Base-by-base conservation (phyloP, 345 rosid genomes). In the Gossypium longicalyx region DNA sequence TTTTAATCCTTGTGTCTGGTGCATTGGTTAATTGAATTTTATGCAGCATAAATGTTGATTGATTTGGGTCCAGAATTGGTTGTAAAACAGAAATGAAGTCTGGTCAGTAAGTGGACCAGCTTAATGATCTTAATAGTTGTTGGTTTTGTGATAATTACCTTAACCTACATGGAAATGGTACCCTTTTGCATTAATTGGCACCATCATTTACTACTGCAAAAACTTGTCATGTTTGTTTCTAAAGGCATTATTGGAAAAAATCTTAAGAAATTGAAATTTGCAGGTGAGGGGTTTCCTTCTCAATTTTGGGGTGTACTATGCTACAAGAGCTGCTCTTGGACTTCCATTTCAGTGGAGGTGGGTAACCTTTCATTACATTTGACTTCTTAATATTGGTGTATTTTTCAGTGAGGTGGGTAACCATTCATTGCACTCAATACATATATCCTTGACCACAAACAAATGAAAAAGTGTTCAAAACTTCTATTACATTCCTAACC, bases 271-370 rank as follows among this genome's bases (percentile, higher is more conserved):
- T 20, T 56, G 65, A 49, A 57, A 67, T 27, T 65, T 83, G 74
- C 87, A 92, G 98, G 98, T 94, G 53, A 83, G 97, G 22, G 98
- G 98, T 44, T 92, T 94, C 79, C 97, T 94, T 87, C 95, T 94
- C 71, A 94, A 92, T 80, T 92, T 92, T 80, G 97, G 97, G 73
- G 98, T 94, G 53, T 91, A 94, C 58, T 86, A 91, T 80, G 97
- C 97, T 64, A 94, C 97, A 48, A 89, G 97, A 86, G 92, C 89
- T 80, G 97, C 97, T 52, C 95, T 94, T 76, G 97, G 97, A 77
- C 94, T 92, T 80, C 49, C 94, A 1, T 94, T 94, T 84, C 89
- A 88, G 76, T 91, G 97, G 97, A 94, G 93, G 98, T 92, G 70
- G 38, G 84, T 80, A 45, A 38, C 60, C 49, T 29, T 71, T 73